These are phyloP conservation scores for Xerocomellus chrysenteron DNA, from an alignment of 768 basidiomycete species.

Conservation along the genomic window DNA sequence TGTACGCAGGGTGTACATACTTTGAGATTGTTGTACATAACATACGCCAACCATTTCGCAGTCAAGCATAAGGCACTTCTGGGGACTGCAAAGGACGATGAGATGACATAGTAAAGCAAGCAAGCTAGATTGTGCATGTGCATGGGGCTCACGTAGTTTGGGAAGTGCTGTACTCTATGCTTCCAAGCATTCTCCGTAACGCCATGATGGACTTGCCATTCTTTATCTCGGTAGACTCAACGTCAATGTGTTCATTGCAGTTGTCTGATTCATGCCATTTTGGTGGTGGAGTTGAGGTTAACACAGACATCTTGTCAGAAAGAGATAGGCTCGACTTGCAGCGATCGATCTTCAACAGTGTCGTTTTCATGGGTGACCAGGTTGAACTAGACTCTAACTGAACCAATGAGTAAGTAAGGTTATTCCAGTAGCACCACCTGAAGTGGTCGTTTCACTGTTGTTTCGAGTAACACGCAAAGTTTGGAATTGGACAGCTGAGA, in stretches of 20 bases:
- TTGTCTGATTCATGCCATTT: not conserved
- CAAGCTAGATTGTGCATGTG: not conserved
- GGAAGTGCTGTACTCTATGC: slow-evolving; percentile 37
- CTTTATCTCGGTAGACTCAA: slow-evolving; percentile 31
- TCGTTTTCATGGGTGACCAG: too few relatives aligned
- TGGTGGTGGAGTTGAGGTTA: slow-evolving; percentile 1
- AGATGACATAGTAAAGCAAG: not conserved
- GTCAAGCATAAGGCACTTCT: slow-evolving; percentile 81
- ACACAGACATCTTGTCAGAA: too few relatives aligned
- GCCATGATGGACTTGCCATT: slow-evolving; percentile 48
- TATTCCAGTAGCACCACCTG: too few relatives aligned
- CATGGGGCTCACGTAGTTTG: slow-evolving; percentile 46
- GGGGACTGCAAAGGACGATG: slow-evolving; percentile 44
- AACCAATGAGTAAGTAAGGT: too few relatives aligned
- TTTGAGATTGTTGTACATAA: slow-evolving; percentile 87
- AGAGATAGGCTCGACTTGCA: not conserved
- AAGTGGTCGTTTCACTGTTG: too few relatives aligned
- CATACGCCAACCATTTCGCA: slow-evolving; percentile 61
- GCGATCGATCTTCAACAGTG: too few relatives aligned
- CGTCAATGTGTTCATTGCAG: slow-evolving; percentile 16
- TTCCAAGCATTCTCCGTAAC: slow-evolving; percentile 50
- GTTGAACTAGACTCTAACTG: too few relatives aligned
- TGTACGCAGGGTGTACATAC: too few relatives aligned
- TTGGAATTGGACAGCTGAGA: too few relatives aligned
- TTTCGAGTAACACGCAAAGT: too few relatives aligned